Evolutionary conservation across 2,329 filamentous ascomycete species (phyloP).

Genomic region (Rhynchosporium graminicola): DNA sequence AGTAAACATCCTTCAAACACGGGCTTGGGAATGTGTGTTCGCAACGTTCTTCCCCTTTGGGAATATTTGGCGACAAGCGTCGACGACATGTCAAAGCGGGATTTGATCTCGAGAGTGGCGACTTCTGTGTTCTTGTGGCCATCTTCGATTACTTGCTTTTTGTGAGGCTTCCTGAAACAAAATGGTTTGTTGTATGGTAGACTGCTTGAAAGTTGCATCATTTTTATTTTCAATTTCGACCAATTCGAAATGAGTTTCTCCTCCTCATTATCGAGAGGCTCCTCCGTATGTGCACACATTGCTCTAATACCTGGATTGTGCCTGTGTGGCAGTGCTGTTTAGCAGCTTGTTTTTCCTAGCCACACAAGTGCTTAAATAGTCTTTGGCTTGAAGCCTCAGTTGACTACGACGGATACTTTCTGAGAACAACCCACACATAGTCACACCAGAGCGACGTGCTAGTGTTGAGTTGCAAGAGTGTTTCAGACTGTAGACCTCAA

Average conservation of each 20-base stretch:
- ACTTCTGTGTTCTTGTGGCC: not conserved
- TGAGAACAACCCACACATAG: not conserved
- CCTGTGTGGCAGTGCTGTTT: no score
- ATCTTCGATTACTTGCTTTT: not conserved
- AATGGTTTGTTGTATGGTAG: not conserved
- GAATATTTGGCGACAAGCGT: not conserved
- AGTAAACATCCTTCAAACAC: not conserved
- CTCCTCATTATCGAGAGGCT: not conserved
- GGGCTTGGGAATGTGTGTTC: not conserved
- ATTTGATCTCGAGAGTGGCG: no score
- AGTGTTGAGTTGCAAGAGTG: slow-evolving; percentile 5
- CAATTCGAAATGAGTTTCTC: no score
- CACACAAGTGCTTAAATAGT: not conserved
- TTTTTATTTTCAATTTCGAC: no score
- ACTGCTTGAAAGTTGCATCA: no score
- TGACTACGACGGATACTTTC: not conserved
- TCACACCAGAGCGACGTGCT: not conserved
- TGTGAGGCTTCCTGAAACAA: not conserved
- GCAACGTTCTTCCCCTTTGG: slow-evolving; percentile 4
- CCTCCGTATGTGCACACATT: not conserved
- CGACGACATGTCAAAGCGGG: slow-evolving; percentile 7
- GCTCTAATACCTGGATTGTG: no score
- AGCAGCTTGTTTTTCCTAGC: not conserved
- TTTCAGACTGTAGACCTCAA: not conserved
- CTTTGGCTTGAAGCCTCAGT: not conserved